These are phyloP conservation scores for Exophiala sp. DNA, from an alignment of 2,329 filamentous ascomycete genomes.

Conservation along the genomic window DNA sequence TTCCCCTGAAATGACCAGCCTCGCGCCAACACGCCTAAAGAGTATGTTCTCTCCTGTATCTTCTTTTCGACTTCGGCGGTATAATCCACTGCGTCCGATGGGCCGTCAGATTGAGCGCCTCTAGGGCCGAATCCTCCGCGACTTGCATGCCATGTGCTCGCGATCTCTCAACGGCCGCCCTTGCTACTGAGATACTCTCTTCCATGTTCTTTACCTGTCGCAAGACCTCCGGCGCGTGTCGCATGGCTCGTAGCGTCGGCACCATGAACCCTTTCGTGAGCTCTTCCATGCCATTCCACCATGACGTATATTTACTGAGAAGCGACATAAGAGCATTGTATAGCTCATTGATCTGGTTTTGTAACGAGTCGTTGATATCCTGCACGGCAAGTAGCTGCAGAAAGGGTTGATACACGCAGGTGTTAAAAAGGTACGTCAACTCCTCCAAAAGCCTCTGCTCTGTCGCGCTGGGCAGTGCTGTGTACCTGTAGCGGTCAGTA, in stretches of 20 bases:
- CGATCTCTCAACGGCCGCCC: constrained; percentile 3
- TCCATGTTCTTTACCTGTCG: constrained; percentile 16
- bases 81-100: constrained; percentile 1
- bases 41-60: constrained; percentile 17
- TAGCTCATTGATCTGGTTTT: constrained; percentile 11
- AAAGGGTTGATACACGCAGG: constrained; percentile 23
- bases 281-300: constrained; percentile 22
- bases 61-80: constrained; percentile 9
- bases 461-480: constrained; percentile 18
- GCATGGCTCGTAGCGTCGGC: constrained; percentile 17
- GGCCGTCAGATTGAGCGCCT: constrained; percentile 8
- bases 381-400: constrained; percentile 6
- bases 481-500: constrained; percentile 18
- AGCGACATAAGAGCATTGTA: constrained; percentile 22
- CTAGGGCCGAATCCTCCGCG: constrained; percentile 4
- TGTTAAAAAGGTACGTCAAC: constrained; percentile 21
- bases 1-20: no score
- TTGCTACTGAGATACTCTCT: constrained; percentile 5
- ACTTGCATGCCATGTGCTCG: constrained; percentile 13
- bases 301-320: constrained; percentile 17
- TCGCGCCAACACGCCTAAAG: background rate
- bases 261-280: constrained; percentile 17
- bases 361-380: constrained; percentile 4
- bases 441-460: constrained; percentile 16
- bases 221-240: constrained; percentile 10